Evolutionary conservation across 495 filamentous ascomycete genomes (phyloP).

Genomic region (Xylaria flabelliformis): DNA sequence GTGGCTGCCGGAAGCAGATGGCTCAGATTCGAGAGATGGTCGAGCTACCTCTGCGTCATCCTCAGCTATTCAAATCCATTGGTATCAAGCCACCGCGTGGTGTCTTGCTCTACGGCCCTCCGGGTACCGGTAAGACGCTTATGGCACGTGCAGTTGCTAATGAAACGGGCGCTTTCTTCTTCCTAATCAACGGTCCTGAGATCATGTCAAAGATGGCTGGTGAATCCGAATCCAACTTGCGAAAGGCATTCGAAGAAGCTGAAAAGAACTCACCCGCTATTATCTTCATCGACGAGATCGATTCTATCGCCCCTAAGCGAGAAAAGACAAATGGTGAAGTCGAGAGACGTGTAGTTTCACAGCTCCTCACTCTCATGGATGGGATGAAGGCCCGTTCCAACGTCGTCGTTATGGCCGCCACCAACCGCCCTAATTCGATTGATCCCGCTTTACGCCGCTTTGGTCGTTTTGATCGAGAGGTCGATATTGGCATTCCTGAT

Average conservation of each 20-base stretch:
- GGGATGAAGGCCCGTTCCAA: conserved; percentile 99
- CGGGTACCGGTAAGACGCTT: conserved; percentile 98
- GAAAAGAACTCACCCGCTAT: conserved; percentile 99
- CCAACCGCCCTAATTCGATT: conserved; percentile 96
- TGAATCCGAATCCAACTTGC: conserved; percentile 96
- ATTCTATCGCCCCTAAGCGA: conserved; percentile 98
- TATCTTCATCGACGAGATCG: conserved; percentile 99
- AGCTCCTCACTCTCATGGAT: conserved; percentile 97
- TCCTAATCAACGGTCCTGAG: conserved; percentile 98
- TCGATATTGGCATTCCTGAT: conserved; percentile 97
- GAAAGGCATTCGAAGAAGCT: conserved; percentile 98
- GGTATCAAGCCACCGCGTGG: conserved; percentile 99
- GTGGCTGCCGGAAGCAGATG: conserved; percentile 99
- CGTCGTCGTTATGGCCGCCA: conserved; percentile 98
- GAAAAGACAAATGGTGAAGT: conserved; percentile 99
- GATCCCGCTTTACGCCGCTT: conserved; percentile 97
- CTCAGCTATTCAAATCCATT: conserved; percentile 99
- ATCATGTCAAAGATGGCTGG: conserved; percentile 99
- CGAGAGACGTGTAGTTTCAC: conserved; percentile 96
- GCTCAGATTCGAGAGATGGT: conserved; percentile 98
- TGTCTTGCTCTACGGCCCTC: conserved; percentile 96
- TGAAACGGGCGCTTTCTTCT: conserved; percentile 99
- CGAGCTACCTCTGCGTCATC: conserved; percentile 93
- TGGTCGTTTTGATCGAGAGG: conserved; percentile 97
- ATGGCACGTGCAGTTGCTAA: conserved; percentile 99